Evolutionary conservation across 1,139 yeast genomes (phyloP), one percentile per base, ranked within the genome.

Genomic region (Kodamaea sp.): DNA sequence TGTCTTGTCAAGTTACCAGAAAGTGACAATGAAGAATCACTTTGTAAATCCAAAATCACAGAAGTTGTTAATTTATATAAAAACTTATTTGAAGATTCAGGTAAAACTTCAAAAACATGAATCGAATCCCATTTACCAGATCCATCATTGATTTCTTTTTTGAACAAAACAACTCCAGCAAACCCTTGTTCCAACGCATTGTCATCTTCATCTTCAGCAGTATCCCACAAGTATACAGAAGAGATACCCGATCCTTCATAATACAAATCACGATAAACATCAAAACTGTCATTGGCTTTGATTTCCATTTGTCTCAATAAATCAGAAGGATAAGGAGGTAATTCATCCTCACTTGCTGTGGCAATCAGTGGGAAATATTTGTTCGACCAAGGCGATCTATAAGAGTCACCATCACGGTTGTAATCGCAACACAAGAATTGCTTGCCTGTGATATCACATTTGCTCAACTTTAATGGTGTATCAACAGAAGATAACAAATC

Each of bases 211-310:
- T 72, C 66, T 32, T 79, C 86, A 27, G 63, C 67, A 5, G 80
- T 75, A 53, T 87, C 95, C 98, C 98, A 92, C 37, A 92, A 69
- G 58, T 92, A 92, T n/a, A 84, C 95, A 41, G 92, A 82, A 2
- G 95, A 84, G 32, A 84, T 73, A 2, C 76, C 77, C 12, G 96
- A 94, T 28, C 97, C 97, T 60, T 90, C 97, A 60, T 89, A 92
- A 67, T 92, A 92, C 52, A 92, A 67, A 58, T 92, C 98, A 47
- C 97, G 74, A 65, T 92, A 92, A 30, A 92, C 77, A 55, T 90
- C 97, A 60, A 92, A 88, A 7, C 97, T 84, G 47, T 88, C 94
- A 60, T 92, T 92, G 46, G 95, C 92, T 49, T 81, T 73, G 24
- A 77, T 58, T 62, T 92, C 98, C 52, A 92, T 67, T 52, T 80